phyloP scores from a whole-genome alignment of 805 yeast genomes.

The Metschnikowia similis region DNA sequence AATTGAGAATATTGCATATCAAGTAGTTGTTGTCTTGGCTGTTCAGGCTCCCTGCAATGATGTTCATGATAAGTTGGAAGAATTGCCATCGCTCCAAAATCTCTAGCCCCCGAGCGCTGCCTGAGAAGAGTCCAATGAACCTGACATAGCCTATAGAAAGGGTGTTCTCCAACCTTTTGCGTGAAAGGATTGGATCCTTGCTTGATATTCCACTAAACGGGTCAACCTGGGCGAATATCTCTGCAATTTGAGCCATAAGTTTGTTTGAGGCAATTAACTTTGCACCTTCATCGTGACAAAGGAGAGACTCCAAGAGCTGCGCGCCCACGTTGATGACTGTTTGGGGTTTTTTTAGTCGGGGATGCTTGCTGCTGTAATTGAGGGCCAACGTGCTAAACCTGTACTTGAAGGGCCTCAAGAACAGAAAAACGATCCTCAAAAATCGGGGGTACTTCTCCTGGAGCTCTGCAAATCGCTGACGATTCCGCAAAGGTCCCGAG shows the following conservation, averaged over 20 bases:
- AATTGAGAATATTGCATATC: slow-evolving; percentile 52
- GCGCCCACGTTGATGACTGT: slow-evolving; percentile 71
- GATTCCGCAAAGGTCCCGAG: slow-evolving; percentile 76
- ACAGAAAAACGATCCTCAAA: slow-evolving; percentile 76
- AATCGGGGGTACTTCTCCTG: slow-evolving; percentile 74
- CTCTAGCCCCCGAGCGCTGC: slow-evolving; percentile 55
- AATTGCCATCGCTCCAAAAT: slow-evolving; percentile 80
- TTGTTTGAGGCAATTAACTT: slow-evolving; percentile 67
- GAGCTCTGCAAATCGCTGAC: slow-evolving; percentile 71
- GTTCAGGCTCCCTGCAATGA: slow-evolving; percentile 45
- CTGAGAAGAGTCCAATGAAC: slow-evolving; percentile 69
- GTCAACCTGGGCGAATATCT: slow-evolving; percentile 80
- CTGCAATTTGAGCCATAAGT: slow-evolving; percentile 81
- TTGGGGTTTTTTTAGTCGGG: slow-evolving; percentile 41
- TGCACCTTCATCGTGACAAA: slow-evolving; percentile 62
- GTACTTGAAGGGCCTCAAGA: slow-evolving; percentile 87
- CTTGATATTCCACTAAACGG: slow-evolving; percentile 73
- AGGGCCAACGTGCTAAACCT: slow-evolving; percentile 48
- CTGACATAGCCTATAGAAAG: slow-evolving; percentile 72
- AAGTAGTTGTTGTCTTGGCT: slow-evolving; percentile 43
- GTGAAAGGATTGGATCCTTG: slow-evolving; percentile 69
- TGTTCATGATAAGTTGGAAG: slow-evolving; percentile 73
- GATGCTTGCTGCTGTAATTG: slow-evolving; percentile 8
- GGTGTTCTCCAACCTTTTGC: slow-evolving; percentile 55
- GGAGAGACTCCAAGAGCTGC: slow-evolving; percentile 61